Percentiles rank a stretch among this genome's conserved stretches.
Conservation (phyloP, 805 yeast species). For the Cyberlindnera subsufficiens region DNA sequence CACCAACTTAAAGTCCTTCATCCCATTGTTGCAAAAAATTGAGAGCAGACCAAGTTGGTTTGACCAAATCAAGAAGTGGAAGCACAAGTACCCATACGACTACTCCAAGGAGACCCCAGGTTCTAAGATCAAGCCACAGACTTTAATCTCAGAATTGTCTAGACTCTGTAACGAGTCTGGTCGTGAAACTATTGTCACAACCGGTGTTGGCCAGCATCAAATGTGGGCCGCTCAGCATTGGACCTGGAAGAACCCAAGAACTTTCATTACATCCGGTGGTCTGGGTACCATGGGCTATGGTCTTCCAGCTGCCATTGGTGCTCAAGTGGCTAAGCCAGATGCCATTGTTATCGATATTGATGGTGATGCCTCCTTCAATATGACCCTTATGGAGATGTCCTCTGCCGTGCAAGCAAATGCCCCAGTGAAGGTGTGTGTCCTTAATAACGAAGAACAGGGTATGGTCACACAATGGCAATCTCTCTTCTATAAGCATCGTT, state of each 20-base stretch:
- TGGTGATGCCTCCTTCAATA: conserved; percentile 98
- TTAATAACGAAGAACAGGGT: conserved; percentile 98
- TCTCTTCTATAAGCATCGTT: conserved; percentile 92
- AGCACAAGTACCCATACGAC: conserved; percentile 75
- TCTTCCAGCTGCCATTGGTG: conserved; percentile 96
- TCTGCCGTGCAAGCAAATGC: conserved; percentile 92
- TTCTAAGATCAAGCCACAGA: conserved; percentile 85
- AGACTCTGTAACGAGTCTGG: conserved; percentile 56
- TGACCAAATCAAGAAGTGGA: conserved; percentile 70
- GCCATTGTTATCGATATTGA: conserved; percentile 94
- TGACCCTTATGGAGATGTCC: conserved; percentile 90
- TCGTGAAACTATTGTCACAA: conserved; percentile 81
- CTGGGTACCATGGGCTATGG: conserved; percentile 99
- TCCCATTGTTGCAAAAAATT: conserved; percentile 65
- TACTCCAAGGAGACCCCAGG: conserved; percentile 79
- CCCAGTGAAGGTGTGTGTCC: conserved; percentile 82
- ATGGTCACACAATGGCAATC: conserved; percentile 99
- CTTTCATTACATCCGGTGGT: conserved; percentile 97
- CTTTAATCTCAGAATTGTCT: conserved; percentile 74
- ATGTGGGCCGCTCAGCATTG: conserved; percentile 99
- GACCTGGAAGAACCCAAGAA: conserved; percentile 89
- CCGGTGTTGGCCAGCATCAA: conserved; percentile 99
- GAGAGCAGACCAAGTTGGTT: conserved; percentile 78
- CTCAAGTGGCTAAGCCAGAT: conserved; percentile 93
- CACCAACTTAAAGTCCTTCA: conserved; percentile 60